Evolutionary conservation across 2,329 filamentous ascomycete genomes (phyloP).

Genomic region (Aureobasidium lini): DNA sequence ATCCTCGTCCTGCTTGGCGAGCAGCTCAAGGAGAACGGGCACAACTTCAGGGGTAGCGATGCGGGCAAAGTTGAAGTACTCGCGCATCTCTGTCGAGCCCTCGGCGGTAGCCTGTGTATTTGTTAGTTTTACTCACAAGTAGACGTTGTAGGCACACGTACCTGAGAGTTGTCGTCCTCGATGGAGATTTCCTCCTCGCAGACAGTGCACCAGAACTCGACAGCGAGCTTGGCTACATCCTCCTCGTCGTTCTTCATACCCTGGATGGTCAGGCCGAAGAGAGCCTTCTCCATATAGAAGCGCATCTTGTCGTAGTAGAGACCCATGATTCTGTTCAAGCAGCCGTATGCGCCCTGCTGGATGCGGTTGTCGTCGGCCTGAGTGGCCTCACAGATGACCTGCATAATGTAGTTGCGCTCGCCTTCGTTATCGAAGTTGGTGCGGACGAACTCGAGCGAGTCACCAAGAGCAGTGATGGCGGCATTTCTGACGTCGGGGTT

Average conservation of each 20-base stretch:
- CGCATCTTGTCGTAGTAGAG: conserved; percentile 99
- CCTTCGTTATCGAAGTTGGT: conserved; percentile 99
- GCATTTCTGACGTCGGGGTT: conserved; percentile 86
- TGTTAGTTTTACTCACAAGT: background rate
- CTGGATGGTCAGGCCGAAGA: conserved; percentile 93
- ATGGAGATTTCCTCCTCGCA: conserved; percentile 98
- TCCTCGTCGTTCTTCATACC: conserved; percentile 98
- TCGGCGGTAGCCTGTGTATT: conserved; percentile 47
- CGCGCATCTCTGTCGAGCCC: conserved; percentile 73
- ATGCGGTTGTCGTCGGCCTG: conserved; percentile 86
- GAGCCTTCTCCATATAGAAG: conserved; percentile 99
- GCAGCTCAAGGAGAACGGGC: conserved; percentile 76
- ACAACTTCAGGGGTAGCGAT: conserved; percentile 92
- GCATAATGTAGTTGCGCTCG: conserved; percentile 99
- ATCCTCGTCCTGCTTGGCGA: conserved; percentile 97
- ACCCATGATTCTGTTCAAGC: conserved; percentile 96
- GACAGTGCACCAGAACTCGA: conserved; percentile 99
- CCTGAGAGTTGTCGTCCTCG: conserved; percentile 88
- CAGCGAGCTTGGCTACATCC: conserved; percentile 93
- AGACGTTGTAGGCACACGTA: conserved; percentile 31
- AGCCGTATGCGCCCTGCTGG: conserved; percentile 93
- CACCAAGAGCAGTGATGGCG: conserved; percentile 86
- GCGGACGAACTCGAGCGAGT: conserved; percentile 94
- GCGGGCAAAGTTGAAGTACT: conserved; percentile 91
- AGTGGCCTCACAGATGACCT: conserved; percentile 97